A percentile compares a stretch with the other conserved stretches of the same genome.
Evolutionary conservation across 2,329 filamentous ascomycete species (phyloP).

Genomic region (Penicillium sp.): DNA sequence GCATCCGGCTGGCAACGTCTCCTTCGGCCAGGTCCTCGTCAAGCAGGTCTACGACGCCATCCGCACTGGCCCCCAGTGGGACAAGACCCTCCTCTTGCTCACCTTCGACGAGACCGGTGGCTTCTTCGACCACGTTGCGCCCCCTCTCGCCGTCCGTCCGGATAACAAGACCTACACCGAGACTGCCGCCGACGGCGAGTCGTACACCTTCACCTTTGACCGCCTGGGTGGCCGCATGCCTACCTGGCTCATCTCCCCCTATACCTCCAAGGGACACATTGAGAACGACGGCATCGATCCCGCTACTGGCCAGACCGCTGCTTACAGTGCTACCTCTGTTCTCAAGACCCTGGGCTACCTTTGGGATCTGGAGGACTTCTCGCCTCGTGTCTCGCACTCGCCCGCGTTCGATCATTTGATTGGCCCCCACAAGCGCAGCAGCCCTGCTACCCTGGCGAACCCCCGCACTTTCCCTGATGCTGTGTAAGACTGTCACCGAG

Average conservation of each 20-base stretch:
- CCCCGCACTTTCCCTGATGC: too few relatives aligned
- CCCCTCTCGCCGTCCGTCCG: slow-evolving; percentile 36
- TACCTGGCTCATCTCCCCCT: slow-evolving; percentile 37
- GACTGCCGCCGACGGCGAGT: slow-evolving; percentile 29
- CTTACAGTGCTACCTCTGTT: slow-evolving; percentile 35
- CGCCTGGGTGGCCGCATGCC: slow-evolving; percentile 37
- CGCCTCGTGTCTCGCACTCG: slow-evolving; percentile 32
- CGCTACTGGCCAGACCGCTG: slow-evolving; percentile 26
- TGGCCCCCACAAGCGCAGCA: slow-evolving; percentile 25
- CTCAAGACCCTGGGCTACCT: slow-evolving; percentile 38
- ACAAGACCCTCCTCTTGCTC: slow-evolving; percentile 40
- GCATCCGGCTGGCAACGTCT: slow-evolving; percentile 42
- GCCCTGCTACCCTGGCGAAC: slow-evolving; percentile 17
- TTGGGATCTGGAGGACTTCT: slow-evolving; percentile 40
- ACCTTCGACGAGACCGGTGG: slow-evolving; percentile 46
- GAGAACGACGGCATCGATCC: slow-evolving; percentile 36
- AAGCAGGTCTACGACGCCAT: slow-evolving; percentile 44
- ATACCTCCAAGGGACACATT: slow-evolving; percentile 32
- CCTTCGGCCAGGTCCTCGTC: slow-evolving; percentile 42
- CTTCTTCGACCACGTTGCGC: slow-evolving; percentile 44
- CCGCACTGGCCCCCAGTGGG: slow-evolving; percentile 40
- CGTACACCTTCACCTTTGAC: slow-evolving; percentile 34
- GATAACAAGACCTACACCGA: slow-evolving; percentile 43
- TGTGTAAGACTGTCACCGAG: too few relatives aligned
- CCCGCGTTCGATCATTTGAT: slow-evolving; percentile 41